Evolutionary conservation across 1,284 basidiomycete genomes (phyloP).

Genomic region (Pseudozyma tsukubaensis): DNA sequence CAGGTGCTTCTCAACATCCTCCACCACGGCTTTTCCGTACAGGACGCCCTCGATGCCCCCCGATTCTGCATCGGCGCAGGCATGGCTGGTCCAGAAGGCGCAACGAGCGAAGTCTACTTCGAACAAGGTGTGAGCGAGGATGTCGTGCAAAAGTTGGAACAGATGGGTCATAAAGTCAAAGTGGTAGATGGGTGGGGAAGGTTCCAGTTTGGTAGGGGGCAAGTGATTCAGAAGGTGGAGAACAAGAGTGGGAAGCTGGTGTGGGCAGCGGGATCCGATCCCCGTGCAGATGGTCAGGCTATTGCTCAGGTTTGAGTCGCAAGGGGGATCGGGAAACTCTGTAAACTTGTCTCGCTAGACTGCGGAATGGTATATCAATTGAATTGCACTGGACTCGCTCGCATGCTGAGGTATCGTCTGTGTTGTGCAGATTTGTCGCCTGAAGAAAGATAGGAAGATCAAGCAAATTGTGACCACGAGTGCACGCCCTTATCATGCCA

Average conservation of each 20-base stretch:
- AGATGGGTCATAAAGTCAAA: slow-evolving; percentile 87
- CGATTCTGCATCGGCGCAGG: slow-evolving; percentile 94
- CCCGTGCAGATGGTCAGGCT: slow-evolving; percentile 78
- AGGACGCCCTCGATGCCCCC: slow-evolving; percentile 79
- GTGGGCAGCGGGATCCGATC: slow-evolving; percentile 51
- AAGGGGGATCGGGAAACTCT: neutral
- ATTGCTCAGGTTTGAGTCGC: slow-evolving; percentile 79
- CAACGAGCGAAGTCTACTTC: slow-evolving; percentile 85
- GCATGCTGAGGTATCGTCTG: no score
- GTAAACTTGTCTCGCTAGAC: no score
- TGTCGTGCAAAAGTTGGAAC: slow-evolving; percentile 70
- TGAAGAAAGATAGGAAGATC: no score
- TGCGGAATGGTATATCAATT: no score
- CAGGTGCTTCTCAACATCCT: slow-evolving; percentile 93
- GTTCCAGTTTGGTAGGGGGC: slow-evolving; percentile 87
- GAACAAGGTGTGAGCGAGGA: slow-evolving; percentile 83
- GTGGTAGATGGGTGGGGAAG: slow-evolving; percentile 75
- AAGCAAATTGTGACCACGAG: no score
- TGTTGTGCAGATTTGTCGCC: no score
- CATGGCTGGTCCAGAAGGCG: slow-evolving; percentile 75
- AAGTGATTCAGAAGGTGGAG: slow-evolving; percentile 59
- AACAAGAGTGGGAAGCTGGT: slow-evolving; percentile 33
- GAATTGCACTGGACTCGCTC: no score
- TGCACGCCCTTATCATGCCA: no score
- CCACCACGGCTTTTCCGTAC: slow-evolving; percentile 79